These are phyloP conservation scores for Yamadazyma taylorii DNA, from an alignment of 1,139 yeast species.

Conservation along the genomic window DNA sequence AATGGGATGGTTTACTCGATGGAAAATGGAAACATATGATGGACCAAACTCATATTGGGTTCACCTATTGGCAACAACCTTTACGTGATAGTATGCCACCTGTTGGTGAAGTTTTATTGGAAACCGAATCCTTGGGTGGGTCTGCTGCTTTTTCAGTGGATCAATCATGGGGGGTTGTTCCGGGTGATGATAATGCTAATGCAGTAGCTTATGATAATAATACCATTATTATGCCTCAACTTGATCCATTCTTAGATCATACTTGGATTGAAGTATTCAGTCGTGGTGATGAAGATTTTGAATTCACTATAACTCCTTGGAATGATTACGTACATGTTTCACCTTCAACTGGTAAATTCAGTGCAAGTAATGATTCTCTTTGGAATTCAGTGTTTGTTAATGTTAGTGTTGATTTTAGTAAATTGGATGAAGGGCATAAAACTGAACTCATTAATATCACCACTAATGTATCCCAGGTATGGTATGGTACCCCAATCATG, in stretches of 20 bases:
- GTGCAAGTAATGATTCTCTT: conserved; percentile 13
- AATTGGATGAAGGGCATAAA: conserved; percentile 15
- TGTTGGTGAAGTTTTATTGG: conserved; percentile 12
- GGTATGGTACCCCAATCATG: conserved; percentile 11
- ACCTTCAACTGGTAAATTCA: conserved; percentile 12
- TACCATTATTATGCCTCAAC: conserved; percentile 17
- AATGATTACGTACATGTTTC: conserved; percentile 11
- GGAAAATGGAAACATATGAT: conserved; percentile 19
- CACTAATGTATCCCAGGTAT: conserved; percentile 13
- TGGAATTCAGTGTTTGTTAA: conserved; percentile 15
- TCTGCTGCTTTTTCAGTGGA: conserved; percentile 16
- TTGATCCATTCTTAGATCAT: conserved; percentile 15
- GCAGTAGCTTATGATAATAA: conserved; percentile 17
- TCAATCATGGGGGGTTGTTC: conserved; percentile 17
- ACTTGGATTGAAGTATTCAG: conserved; percentile 18
- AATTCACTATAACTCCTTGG: conserved; percentile 14
- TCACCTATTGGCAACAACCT: conserved; percentile 20
- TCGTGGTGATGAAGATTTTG: conserved; percentile 17
- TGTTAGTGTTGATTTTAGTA: conserved; percentile 16
- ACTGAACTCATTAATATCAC: conserved; percentile 14
- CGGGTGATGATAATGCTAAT: conserved; percentile 17
- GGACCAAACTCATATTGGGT: conserved; percentile 20
- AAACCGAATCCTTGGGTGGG: conserved; percentile 13
- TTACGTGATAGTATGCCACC: conserved; percentile 17
- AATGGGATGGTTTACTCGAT: conserved; percentile 14